phyloP scores from a whole-genome alignment of 148 eudicot genomes.

The Silene latifolia region DNA sequence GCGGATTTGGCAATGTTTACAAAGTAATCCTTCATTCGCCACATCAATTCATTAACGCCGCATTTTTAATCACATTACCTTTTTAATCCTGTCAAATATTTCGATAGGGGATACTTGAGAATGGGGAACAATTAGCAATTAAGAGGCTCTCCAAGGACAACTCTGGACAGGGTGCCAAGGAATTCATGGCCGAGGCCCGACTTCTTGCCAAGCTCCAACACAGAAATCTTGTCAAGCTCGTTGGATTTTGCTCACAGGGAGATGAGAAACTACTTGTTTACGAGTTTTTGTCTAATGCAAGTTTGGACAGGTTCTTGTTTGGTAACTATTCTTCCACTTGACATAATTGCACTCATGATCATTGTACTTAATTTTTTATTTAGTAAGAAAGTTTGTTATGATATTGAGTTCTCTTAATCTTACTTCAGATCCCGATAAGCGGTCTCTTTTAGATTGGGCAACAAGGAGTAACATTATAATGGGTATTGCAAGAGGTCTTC shows the following conservation, averaged over 20 bases:
- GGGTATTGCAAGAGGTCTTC: slow-evolving; percentile 21
- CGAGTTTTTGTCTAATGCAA: slow-evolving; percentile 16
- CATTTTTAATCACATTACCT: neutral
- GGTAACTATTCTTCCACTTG: neutral
- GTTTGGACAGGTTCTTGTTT: slow-evolving; percentile 15
- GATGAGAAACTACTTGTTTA: slow-evolving; percentile 16
- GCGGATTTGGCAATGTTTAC: slow-evolving; percentile 69
- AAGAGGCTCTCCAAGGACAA: slow-evolving; percentile 14
- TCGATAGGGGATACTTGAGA: slow-evolving; percentile 13
- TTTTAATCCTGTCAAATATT: neutral
- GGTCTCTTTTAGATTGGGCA: slow-evolving; percentile 6
- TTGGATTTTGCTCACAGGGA: neutral
- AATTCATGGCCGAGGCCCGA: slow-evolving; percentile 18
- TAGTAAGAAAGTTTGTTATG: neutral
- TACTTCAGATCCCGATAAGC: neutral
- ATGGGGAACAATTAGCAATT: slow-evolving; percentile 4
- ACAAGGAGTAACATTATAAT: slow-evolving; percentile 16
- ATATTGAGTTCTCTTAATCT: neutral
- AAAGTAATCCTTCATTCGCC: neutral
- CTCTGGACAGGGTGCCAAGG: slow-evolving; percentile 8
- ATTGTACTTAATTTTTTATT: neutral
- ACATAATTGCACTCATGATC: neutral
- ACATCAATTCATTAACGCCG: neutral
- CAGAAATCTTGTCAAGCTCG: slow-evolving; percentile 12
- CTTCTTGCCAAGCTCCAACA: slow-evolving; percentile 24